phyloP scores from a whole-genome alignment of 1,284 basidiomycete species.

The Uromyces viciae-fabae region DNA sequence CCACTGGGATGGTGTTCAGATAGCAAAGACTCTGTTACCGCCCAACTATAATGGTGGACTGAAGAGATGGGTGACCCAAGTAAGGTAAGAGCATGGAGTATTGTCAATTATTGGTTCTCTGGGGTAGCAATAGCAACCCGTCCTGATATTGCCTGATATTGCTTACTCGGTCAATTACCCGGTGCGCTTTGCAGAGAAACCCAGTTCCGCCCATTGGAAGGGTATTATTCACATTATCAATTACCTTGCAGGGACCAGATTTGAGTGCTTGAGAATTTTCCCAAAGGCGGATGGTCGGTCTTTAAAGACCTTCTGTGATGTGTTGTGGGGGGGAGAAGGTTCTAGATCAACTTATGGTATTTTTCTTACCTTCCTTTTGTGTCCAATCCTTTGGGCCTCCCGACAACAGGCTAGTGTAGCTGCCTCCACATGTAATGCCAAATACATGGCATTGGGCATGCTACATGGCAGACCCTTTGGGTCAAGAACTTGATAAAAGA shows the following conservation, averaged over 20 bases:
- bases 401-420: neutral
- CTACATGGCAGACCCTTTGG: neutral
- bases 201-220: neutral
- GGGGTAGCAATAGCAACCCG: neutral
- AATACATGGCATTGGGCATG: neutral
- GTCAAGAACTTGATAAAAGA: neutral
- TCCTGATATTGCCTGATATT: neutral
- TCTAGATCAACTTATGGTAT: constrained; percentile 2
- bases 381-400: neutral
- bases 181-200: neutral
- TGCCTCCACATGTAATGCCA: neutral
- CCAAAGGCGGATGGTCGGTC: neutral
- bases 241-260: neutral
- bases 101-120: neutral
- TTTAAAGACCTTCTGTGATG: neutral
- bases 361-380: neutral
- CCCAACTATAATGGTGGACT: neutral
- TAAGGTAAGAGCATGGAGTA: neutral
- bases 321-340: constrained; percentile 10
- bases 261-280: neutral
- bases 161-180: neutral
- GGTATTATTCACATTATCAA: neutral
- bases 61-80: neutral
- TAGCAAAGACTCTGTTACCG: neutral
- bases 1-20: neutral